Evolutionary conservation across 768 basidiomycete genomes (phyloP), one percentile per base, ranked within the genome.

Genomic region (Cyathus striatus): DNA sequence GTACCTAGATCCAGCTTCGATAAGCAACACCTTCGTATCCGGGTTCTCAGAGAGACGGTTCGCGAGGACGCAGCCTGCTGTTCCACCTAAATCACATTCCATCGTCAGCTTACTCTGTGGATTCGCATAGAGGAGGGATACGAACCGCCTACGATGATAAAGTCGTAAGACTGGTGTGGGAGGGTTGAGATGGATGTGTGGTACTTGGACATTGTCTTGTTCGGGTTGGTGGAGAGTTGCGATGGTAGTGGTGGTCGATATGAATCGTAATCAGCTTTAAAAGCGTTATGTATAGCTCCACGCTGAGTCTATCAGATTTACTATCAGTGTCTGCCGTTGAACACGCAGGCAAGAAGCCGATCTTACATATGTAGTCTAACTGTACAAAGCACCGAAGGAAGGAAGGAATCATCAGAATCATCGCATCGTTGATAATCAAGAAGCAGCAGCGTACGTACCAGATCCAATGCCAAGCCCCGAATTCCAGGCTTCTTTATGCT

Each of bases 1-100:
- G 14, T 34, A 80, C 83, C 78, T 82, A 44, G 61, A 55, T 1
- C 80, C 80, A 0, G 77, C 72, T 54, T 83, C 80, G 6, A 81
- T 54, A 3, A 83, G 52, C 6, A 79, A 59, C 0, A 81, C 78
- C 1, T 64, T 62, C 12, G 74, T 59, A 1, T 52, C 49, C 0
- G 71, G 67, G 41, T 77, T 59, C 52, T 81, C 81, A 5, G 72
- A 72, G 2, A 81, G 58, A 3, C 81, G 65, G n/a, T 75, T 66
- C 0, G 79, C 79, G 14, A 81, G 60, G 0, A 71, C 76, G 34
- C 76, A 77, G 3, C 81, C 81, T 0, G 77, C 70, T 23, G 78
- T 79, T 12, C 80, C 79, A 25, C 64, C 70, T 27, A 3, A 2
- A 36, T 12, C n/a, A 7, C 20, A 12, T 23, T 3, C 16, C 2